Base-by-base conservation (phyloP, 2,329 filamentous ascomycete genomes). In the Sarocladiaceae sp. region DNA sequence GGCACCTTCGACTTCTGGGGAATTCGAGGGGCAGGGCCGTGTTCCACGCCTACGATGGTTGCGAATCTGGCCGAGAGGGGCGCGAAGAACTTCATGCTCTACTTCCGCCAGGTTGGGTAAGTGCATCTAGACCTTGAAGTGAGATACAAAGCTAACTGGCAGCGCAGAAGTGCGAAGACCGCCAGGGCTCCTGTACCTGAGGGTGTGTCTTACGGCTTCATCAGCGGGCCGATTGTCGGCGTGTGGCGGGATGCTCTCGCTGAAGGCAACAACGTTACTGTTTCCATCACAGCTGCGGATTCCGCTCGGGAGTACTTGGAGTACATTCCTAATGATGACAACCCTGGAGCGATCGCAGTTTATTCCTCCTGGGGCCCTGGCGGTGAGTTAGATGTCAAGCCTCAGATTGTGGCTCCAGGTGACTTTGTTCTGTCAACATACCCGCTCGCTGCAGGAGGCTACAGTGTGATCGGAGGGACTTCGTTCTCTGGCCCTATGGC, bases 401-500 rank as follows among this genome's bases (percentile, higher is more conserved):
- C 72, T 15, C 62, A 71, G 40, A 55, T 74, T 42, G 64, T 65
- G 18, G 63, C 70, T 0, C 68, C 70, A 1, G 71, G 72, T 46
- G 67, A 68, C 18, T 64, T 65, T 22, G 74, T 77, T 50, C 58
- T 76, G 18, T 72, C 71, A 2, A 77, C 74, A 1, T 80, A 66
- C 54, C 76, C 73, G 0, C 62, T 71, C 3, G 61, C 59, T 3
- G 55, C 65, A 4, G 59, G 61, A n/a, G 51, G 55, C 13, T 76
- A 75, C 54, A 68, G 65, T 17, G 66, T 77, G 12, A 58, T 70
- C 15, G 70, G 64, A 26, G 75, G 75, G 31, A 77, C 75, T 2
- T 75, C 71, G 2, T 77, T 78, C 74, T 66, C 73, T 4, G 67
- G 68, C 46, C 73, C 73, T 4, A 66, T 71, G 47, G 62, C 69